Percentiles rank a stretch among this genome's conserved stretches.
Conservation (phyloP, 2,329 filamentous ascomycete species). For the Simplicillium sp. region DNA sequence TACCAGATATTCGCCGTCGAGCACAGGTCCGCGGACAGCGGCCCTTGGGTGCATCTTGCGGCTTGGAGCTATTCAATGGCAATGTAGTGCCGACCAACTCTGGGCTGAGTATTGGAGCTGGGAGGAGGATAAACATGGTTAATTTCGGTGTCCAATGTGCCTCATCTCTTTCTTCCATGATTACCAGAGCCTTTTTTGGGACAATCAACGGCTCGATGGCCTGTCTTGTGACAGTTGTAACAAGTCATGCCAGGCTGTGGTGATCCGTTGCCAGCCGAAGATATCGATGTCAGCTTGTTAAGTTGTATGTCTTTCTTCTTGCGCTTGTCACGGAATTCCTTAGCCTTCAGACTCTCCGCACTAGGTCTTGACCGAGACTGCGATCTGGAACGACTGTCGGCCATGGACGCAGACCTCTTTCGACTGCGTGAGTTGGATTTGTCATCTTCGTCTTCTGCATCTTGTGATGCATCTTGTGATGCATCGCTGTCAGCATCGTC, state of each 20-base stretch:
- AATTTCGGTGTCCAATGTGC: no score
- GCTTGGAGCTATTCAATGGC: no score
- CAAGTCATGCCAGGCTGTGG: conserved; percentile 32
- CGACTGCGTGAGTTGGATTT: conserved; percentile 11
- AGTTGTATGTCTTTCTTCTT: conserved; percentile 59
- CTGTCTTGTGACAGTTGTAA: conserved; percentile 50
- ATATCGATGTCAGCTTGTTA: conserved; percentile 53
- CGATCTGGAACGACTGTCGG: conserved; percentile 16
- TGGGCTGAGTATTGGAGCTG: no score
- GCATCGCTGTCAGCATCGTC: conserved; percentile 13
- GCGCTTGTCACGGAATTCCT: conserved; percentile 47
- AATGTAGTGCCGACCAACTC: no score
- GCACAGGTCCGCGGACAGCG: no score
- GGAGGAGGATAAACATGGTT: no score
- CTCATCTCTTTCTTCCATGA: no score
- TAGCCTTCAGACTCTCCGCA: conserved; percentile 20
- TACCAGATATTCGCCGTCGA: no score
- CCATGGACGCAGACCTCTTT: conserved; percentile 17
- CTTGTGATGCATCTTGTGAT: conserved; percentile 9
- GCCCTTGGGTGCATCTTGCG: no score
- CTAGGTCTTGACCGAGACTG: conserved; percentile 12
- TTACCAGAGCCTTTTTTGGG: conserved; percentile 21
- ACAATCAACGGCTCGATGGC: conserved; percentile 51
- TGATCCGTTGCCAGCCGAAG: conserved; percentile 23
- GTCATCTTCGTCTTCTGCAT: conserved; percentile 10